Conservation (phyloP, 2,329 filamentous ascomycete genomes). For the Aspergillus bombycis region DNA sequence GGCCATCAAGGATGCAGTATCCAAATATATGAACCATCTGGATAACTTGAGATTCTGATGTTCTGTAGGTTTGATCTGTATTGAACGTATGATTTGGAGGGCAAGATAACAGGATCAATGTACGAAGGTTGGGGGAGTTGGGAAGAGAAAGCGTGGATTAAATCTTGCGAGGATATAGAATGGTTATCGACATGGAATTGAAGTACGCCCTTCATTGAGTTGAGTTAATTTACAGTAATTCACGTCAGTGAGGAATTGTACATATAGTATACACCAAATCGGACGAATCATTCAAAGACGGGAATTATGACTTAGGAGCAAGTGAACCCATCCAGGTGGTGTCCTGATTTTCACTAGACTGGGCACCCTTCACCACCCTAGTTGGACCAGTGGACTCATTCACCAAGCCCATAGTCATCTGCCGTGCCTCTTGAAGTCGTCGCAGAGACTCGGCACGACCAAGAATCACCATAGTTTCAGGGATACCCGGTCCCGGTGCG, state of each 20-base stretch:
- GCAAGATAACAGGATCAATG: not conserved
- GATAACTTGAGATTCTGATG: not conserved
- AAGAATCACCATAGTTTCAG: conserved; percentile 58
- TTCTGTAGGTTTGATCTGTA: not conserved
- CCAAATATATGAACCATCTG: not conserved
- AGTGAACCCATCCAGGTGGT: conserved; percentile 40
- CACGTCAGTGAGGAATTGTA: not conserved
- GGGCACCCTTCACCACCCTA: not conserved
- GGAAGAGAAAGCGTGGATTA: not conserved
- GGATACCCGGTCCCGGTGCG: conserved; percentile 56
- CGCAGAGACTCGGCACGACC: conserved; percentile 55
- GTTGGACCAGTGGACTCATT: conserved; percentile 12
- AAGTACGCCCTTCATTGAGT: not conserved
- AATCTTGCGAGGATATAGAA: not conserved
- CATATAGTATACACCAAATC: not conserved
- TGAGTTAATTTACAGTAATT: not conserved
- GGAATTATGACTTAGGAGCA: conserved; percentile 21
- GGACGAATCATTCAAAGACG: not conserved
- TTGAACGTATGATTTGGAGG: not conserved
- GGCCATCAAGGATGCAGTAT: not conserved
- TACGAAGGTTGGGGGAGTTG: not conserved
- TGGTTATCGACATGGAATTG: not conserved
- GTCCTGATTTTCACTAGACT: conserved; percentile 20
- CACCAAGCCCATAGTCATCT: conserved; percentile 29
- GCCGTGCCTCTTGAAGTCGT: conserved; percentile 47